Evolutionary conservation across 495 filamentous ascomycete species (phyloP).

Genomic region (Talaromyces trachyspermus): DNA sequence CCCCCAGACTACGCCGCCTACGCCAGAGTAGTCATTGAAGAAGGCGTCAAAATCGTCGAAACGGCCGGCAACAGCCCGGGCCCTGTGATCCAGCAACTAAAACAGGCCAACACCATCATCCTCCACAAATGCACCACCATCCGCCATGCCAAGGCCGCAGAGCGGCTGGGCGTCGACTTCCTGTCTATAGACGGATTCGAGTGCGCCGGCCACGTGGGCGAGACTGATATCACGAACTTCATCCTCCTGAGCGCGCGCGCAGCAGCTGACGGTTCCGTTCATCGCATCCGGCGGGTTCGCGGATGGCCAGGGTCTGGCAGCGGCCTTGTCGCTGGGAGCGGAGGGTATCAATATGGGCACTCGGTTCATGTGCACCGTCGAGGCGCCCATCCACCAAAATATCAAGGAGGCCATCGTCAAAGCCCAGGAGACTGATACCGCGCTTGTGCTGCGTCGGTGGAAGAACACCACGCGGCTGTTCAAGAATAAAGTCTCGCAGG

Average conservation of each 20-base stretch:
- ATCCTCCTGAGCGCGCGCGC: conserved; percentile 86
- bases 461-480: conserved; percentile 86
- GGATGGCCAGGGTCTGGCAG: conserved; percentile 88
- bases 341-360: conserved; percentile 96
- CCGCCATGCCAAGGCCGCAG: conserved; percentile 81
- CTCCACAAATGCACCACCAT: conserved; percentile 98
- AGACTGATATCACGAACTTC: conserved; percentile 96
- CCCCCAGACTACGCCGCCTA: conserved; percentile 91
- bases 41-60: conserved; percentile 91
- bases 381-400: conserved; percentile 85
- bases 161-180: conserved; percentile 95
- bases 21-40: conserved; percentile 86
- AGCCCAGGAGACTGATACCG: conserved; percentile 84
- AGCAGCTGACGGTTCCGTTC: conserved; percentile 80
- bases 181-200: conserved; percentile 96
- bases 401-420: conserved; percentile 90
- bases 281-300: conserved; percentile 95
- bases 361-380: conserved; percentile 86
- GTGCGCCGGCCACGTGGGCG: conserved; percentile 93
- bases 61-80: conserved; percentile 94
- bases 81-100: conserved; percentile 82
- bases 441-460: conserved; percentile 84
- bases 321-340: conserved; percentile 83
- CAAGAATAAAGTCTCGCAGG: conserved; percentile 76
- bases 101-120: conserved; percentile 67